phyloP scores from a whole-genome alignment of 2,329 filamentous ascomycete genomes.

The Oidium heveae region DNA sequence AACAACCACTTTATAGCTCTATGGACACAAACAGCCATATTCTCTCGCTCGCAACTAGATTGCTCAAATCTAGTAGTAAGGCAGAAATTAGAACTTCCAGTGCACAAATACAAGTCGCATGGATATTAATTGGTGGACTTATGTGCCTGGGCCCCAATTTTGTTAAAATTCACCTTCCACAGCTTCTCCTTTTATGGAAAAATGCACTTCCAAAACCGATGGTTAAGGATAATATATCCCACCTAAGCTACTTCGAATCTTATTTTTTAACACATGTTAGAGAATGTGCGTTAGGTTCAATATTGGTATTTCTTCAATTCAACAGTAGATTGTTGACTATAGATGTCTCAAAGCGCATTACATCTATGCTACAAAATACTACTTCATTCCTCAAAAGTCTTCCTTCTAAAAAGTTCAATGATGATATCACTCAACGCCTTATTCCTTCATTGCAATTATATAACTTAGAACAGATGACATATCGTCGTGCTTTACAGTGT shows the following conservation, averaged over 20 bases:
- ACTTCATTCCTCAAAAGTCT: conserved; percentile 69
- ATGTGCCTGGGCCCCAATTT: conserved; percentile 96
- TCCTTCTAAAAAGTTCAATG: conserved; percentile 58
- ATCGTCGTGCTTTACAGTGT: conserved; percentile 77
- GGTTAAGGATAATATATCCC: conserved; percentile 71
- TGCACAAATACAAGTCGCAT: conserved; percentile 91
- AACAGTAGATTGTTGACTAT: conserved; percentile 79
- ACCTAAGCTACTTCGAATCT: conserved; percentile 64
- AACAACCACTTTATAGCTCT: conserved; percentile 77
- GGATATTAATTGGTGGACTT: conserved; percentile 85
- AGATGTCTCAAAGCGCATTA: conserved; percentile 80
- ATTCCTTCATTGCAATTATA: conserved; percentile 68
- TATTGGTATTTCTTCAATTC: conserved; percentile 78
- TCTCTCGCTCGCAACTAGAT: conserved; percentile 67
- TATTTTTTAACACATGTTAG: conserved; percentile 86
- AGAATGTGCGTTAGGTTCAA: conserved; percentile 78
- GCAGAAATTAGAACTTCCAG: conserved; percentile 77
- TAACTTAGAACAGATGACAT: conserved; percentile 81
- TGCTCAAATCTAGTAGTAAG: conserved; percentile 78
- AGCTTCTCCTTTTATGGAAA: conserved; percentile 85
- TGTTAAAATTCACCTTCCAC: conserved; percentile 91
- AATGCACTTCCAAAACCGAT: conserved; percentile 87
- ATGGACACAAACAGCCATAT: conserved; percentile 88
- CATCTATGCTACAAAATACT: conserved; percentile 86
- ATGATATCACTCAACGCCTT: conserved; percentile 64